Percentiles rank a stretch among this genome's conserved stretches.
phyloP scores from a whole-genome alignment of 2,329 filamentous ascomycete species.

The Talaromyces islandicus region DNA sequence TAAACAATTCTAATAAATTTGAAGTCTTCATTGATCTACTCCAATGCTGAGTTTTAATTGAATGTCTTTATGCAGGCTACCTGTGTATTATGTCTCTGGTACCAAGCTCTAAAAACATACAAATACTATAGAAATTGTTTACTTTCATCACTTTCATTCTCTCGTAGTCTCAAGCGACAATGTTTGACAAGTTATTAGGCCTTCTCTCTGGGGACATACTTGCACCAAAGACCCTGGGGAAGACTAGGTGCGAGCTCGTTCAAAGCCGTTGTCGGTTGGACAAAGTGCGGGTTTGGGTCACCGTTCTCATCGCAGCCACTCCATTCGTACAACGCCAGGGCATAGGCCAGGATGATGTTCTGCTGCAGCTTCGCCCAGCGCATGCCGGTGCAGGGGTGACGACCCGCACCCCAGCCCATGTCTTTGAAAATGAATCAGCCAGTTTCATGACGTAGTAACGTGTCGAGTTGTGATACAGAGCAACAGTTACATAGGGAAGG shows the following conservation, averaged over 20 bases:
- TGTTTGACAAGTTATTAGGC: background rate
- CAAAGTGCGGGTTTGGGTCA: background rate
- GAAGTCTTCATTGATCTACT: no score
- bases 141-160: no score
- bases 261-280: background rate
- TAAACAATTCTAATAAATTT: no score
- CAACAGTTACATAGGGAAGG: background rate
- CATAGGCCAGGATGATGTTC: constrained; percentile 5
- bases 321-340: constrained; percentile 4
- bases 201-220: constrained; percentile 2
- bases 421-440: background rate
- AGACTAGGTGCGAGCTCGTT: background rate
- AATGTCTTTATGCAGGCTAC: no score
- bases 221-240: background rate
- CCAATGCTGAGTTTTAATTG: no score
- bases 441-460: background rate
- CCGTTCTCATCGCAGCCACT: background rate
- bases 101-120: background rate
- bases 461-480: background rate
- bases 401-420: constrained; percentile 6
- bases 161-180: background rate
- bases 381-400: constrained; percentile 6
- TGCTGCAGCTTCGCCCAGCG: constrained; percentile 7
- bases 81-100: background rate
- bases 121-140: background rate